Base-by-base conservation (phyloP, 352 stramenopile genomes). In the Globisporangium spiculum region DNA sequence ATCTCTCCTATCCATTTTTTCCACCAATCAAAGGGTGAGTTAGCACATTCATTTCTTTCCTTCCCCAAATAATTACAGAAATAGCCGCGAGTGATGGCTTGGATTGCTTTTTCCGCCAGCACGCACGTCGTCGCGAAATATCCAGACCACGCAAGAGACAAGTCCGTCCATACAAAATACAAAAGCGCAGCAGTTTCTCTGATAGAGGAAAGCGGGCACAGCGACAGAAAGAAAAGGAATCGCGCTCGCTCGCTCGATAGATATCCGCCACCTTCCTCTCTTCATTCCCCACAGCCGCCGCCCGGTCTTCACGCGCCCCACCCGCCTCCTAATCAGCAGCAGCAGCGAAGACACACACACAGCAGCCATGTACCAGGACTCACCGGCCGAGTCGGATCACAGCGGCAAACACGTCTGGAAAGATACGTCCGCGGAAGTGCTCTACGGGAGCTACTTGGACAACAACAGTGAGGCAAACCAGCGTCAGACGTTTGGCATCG, bases 391-490 rank as follows among this genome's bases (percentile, higher is more conserved):
- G 59, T 71, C 66, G 38, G 60, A 71, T n/a, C 60, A 66, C 38
- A 65, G 66, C 36, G 66, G 66, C 50, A 65, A 76, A 26, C 83
- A 83, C 59, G 79, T 94, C 56, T 94, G 86, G 86, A 77, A 80
- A 60, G 86, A 94, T 74, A 90, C 81, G 67, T 80, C 72, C 2
- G 83, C 86, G 36, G 86, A 89, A 56, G 81, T 91, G 66, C 80
- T 84, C 60, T 93, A 92, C 65, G 85, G 85, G 30, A 85, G 75
- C 62, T 93, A 93, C 70, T 64, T 93, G 54, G 81, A 85, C 60
- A 77, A 74, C 54, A 55, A 65, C 14, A 66, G 44, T 20, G 75
- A 79, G 24, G 73, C 81, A 67, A 60, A 65, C 44, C 66, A 67
- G 16, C 74, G 61, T 24, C 41, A 50, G 41, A 78, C 70, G 38